Evolutionary conservation across 2,329 filamentous ascomycete genomes (phyloP).

Genomic region (Emericellopsis cladophorae): DNA sequence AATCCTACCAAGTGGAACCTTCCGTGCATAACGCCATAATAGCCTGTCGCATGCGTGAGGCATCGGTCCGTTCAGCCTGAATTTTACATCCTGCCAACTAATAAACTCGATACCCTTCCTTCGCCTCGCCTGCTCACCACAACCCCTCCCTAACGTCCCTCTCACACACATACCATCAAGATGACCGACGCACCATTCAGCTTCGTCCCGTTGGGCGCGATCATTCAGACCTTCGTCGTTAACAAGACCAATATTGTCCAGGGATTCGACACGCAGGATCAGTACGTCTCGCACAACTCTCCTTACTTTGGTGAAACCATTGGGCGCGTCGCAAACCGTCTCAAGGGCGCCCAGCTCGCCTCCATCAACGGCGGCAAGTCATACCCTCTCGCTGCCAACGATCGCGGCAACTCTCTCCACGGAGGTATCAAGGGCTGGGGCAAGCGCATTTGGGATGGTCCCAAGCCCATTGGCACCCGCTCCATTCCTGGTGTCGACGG

Average conservation of each 20-base stretch:
- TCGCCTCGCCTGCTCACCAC: no score
- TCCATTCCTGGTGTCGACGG: constrained; percentile 35
- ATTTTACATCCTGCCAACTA: no score
- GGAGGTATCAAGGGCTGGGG: constrained; percentile 69
- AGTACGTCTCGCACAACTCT: constrained; percentile 63
- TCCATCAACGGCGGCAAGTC: constrained; percentile 55
- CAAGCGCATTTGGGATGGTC: constrained; percentile 65
- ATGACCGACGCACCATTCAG: constrained; percentile 40
- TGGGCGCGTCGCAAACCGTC: constrained; percentile 72
- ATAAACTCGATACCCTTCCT: no score
- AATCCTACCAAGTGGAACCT: no score
- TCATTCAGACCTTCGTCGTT: constrained; percentile 70
- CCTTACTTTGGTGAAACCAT: constrained; percentile 91
- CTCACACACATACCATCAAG: background rate
- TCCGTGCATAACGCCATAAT: no score
- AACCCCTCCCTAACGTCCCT: no score
- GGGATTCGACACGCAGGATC: constrained; percentile 62
- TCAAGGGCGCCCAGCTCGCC: constrained; percentile 58
- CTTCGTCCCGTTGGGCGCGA: constrained; percentile 65
- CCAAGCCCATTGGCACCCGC: constrained; percentile 42
- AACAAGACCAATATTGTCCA: constrained; percentile 78
- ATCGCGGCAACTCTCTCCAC: constrained; percentile 65
- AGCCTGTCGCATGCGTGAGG: no score
- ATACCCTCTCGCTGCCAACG: constrained; percentile 63
- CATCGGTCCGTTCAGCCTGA: no score